Base-by-base conservation (phyloP, 106 monocot species). In the Dendrobium officinale region DNA sequence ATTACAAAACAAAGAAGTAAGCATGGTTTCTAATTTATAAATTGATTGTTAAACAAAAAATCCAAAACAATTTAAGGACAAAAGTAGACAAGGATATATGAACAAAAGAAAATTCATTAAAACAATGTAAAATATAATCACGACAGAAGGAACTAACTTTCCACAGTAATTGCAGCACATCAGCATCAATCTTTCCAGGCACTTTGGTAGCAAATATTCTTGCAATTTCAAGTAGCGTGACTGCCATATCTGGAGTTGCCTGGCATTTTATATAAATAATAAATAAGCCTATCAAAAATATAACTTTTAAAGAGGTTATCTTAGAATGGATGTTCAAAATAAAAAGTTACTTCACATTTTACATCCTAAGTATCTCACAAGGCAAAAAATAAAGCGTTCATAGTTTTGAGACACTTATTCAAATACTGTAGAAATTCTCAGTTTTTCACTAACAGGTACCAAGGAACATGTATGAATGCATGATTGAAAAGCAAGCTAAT, bases 111-210 rank as follows among this genome's bases (percentile, higher is more conserved):
- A 37, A 37, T 37, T 70, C 16, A 33, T 40, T 13, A 70, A 61
- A 22, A 54, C 9, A 51, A 43, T 1, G 43, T 42, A 37, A 3
- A 74, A 49, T 6, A 76, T 26, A 76, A 48, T 76, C 11, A 49
- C 27, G 19, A 31, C 16, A 67, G 64, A 9, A 82, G 5, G 55
- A 78, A 85, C 89, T 75, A 41, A 98, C 98, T 84, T 98, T 98
- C 98, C 98, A 98, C 13, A 98, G 83, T 58, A 98, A 86, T 81
- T 98, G 98, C 85, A 98, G 87, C 26, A 98, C 98, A 89, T 98
- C 98, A 82, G 98, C 98, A 91, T 98, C 98, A 79, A 98, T 98
- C 82, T 98, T 98, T 83, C 98, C 98, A 83, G 98, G 98, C 83
- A 83, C 92, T 87, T 98, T 98, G 6, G 95, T 98, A 17, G 98